These are phyloP conservation scores for Colletotrichum caudatum DNA, from an alignment of 2,329 filamentous ascomycete genomes.

Conservation along the genomic window DNA sequence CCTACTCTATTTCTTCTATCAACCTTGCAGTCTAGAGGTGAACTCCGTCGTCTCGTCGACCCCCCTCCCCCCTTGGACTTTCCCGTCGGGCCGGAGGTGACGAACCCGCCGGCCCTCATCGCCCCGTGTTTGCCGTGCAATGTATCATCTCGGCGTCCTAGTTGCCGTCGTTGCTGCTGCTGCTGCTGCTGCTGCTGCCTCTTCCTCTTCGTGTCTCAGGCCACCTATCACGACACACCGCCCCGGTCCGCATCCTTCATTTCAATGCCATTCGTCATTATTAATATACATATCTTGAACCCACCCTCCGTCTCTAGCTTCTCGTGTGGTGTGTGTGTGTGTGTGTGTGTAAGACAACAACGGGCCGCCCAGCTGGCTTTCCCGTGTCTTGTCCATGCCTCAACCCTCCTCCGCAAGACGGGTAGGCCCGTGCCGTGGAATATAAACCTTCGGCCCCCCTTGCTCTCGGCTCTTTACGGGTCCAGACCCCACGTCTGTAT, in stretches of 20 bases:
- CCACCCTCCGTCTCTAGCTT: conserved; percentile 12
- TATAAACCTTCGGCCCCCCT: neutral
- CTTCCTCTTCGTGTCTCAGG: neutral
- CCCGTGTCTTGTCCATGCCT: neutral
- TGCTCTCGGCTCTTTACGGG: neutral
- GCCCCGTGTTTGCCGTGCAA: neutral
- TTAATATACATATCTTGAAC: conserved; percentile 38
- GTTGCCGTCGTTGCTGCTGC: neutral
- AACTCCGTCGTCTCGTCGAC: neutral
- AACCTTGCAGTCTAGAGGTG: neutral
- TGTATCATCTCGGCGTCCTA: neutral
- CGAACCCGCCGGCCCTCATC: neutral
- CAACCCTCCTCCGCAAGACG: neutral
- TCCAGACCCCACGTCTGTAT: conserved; percentile 28
- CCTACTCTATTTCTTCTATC: neutral
- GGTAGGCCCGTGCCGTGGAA: conserved; percentile 6
- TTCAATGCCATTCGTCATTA: conserved; percentile 39
- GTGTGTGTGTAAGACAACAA: neutral
- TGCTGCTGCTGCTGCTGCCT: neutral
- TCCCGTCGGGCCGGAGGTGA: neutral
- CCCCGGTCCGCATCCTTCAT: neutral
- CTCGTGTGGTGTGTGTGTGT: neutral
- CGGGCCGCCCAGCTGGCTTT: conserved; percentile 1
- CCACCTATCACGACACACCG: neutral
- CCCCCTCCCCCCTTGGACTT: neutral